Conservation (phyloP, 2,329 filamentous ascomycete species). For the Cordyceps cicadae region DNA sequence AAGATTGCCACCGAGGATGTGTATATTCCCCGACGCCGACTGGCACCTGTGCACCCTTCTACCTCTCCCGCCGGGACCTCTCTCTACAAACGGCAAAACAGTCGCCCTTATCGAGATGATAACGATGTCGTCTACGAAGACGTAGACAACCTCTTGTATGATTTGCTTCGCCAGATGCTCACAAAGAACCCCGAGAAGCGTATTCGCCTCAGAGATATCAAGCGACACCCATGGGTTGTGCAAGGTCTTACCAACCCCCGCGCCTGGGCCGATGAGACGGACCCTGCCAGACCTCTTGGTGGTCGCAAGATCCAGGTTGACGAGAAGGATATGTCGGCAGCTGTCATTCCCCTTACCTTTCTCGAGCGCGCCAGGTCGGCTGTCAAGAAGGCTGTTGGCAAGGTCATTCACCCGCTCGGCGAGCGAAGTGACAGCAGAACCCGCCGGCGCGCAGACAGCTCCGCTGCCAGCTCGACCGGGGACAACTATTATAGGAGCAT, state of each 20-base stretch:
- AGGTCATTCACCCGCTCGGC: slow-evolving; percentile 52
- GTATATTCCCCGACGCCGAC: slow-evolving; percentile 72
- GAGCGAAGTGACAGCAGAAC: slow-evolving; percentile 49
- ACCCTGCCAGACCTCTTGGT: slow-evolving; percentile 67
- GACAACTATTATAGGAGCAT: slow-evolving; percentile 39
- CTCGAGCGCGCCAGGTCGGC: slow-evolving; percentile 77
- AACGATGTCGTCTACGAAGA: slow-evolving; percentile 78
- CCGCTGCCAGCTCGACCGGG: slow-evolving; percentile 54
- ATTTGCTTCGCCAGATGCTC: slow-evolving; percentile 72
- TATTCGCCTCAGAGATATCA: slow-evolving; percentile 85
- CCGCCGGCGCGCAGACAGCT: slow-evolving; percentile 51
- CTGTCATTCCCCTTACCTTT: slow-evolving; percentile 82
- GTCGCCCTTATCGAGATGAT: slow-evolving; percentile 63
- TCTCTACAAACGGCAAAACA: slow-evolving; percentile 49
- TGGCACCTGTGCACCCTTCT: slow-evolving; percentile 64
- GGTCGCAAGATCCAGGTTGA: slow-evolving; percentile 88
- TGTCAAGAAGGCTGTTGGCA: slow-evolving; percentile 58
- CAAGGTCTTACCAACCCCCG: slow-evolving; percentile 65
- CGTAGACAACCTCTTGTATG: slow-evolving; percentile 69
- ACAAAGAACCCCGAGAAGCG: slow-evolving; percentile 83
- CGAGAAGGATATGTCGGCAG: slow-evolving; percentile 78
- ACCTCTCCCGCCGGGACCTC: slow-evolving; percentile 48
- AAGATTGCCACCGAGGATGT: slow-evolving; percentile 90
- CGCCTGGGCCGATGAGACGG: slow-evolving; percentile 89
- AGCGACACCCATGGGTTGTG: slow-evolving; percentile 87